A percentile compares a stretch with the other conserved stretches of the same genome.
Evolutionary conservation across 2,329 filamentous ascomycete genomes (phyloP).

Genomic region (Aspergillus proliferans): DNA sequence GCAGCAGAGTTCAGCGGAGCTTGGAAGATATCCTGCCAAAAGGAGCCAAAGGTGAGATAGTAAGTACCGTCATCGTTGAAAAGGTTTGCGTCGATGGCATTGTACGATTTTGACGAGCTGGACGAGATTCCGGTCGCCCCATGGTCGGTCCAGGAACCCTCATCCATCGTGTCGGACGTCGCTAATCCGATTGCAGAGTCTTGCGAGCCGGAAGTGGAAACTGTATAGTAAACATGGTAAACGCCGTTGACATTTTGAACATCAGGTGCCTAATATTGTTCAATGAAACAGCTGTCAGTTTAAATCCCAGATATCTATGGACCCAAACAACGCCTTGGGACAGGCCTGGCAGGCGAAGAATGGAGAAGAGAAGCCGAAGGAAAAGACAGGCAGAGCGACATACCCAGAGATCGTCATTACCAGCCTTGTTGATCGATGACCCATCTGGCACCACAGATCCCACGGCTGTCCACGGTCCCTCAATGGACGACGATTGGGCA

Average conservation of each 20-base stretch:
- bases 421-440: slow-evolving; percentile 39
- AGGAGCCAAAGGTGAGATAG: slow-evolving; percentile 61
- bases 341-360: neutral
- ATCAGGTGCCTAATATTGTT: slow-evolving; percentile 53
- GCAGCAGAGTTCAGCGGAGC: slow-evolving; percentile 31
- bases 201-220: slow-evolving; percentile 56
- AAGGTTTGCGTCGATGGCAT: slow-evolving; percentile 57
- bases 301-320: neutral
- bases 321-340: neutral
- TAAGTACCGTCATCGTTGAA: slow-evolving; percentile 38
- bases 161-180: slow-evolving; percentile 39
- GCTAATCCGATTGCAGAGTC: slow-evolving; percentile 57
- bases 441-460: slow-evolving; percentile 42
- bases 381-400: slow-evolving; percentile 3
- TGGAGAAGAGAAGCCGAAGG: neutral
- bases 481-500: slow-evolving; percentile 32
- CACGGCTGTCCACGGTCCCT: slow-evolving; percentile 46
- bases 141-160: slow-evolving; percentile 32
- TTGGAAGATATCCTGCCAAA: slow-evolving; percentile 62
- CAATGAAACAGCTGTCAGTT: neutral
- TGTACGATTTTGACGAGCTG: slow-evolving; percentile 42
- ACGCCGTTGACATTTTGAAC: slow-evolving; percentile 50
- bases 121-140: slow-evolving; percentile 32
- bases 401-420: slow-evolving; percentile 47
- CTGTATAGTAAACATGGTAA: slow-evolving; percentile 62